A percentile compares a stretch with the other conserved stretches of the same genome.
Conservation (phyloP, 2,329 filamentous ascomycete genomes). For the Aspergillus neoniger region DNA sequence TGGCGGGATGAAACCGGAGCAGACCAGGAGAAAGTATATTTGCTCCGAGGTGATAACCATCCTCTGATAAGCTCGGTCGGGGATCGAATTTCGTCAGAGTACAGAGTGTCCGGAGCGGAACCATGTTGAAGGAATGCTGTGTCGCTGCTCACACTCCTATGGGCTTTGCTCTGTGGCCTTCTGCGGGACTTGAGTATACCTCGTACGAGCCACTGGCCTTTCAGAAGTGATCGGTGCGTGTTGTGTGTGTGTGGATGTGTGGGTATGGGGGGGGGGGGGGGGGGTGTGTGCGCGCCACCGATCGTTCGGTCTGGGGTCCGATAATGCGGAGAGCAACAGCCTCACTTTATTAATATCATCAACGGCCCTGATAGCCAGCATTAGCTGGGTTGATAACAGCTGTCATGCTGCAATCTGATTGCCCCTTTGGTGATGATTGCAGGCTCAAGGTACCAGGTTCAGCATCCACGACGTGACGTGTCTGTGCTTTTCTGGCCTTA, state of each 20-base stretch:
- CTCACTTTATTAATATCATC: background rate
- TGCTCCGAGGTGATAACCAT: background rate
- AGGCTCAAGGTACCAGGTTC: background rate
- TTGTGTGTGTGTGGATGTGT: background rate
- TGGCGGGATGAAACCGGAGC: background rate
- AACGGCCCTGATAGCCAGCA: background rate
- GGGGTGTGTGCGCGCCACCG: background rate
- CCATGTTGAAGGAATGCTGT: background rate
- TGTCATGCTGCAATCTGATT: background rate
- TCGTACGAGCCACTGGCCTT: background rate
- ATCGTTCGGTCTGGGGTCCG: background rate
- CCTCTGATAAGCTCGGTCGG: background rate
- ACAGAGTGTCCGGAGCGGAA: background rate
- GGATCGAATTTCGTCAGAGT: background rate
- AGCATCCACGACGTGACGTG: background rate
- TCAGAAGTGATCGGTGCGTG: background rate
- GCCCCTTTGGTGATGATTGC: background rate
- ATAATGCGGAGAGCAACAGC: conserved; percentile 1
- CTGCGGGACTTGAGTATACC: background rate
- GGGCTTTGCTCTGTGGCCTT: background rate
- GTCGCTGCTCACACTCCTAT: background rate
- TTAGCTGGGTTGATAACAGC: background rate
- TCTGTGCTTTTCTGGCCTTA: conserved; percentile 1
- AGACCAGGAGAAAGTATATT: conserved; percentile 1
- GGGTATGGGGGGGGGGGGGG: background rate